Evolutionary conservation across 768 basidiomycete genomes (phyloP).

Genomic region (Omphalotus guepiniiformis): DNA sequence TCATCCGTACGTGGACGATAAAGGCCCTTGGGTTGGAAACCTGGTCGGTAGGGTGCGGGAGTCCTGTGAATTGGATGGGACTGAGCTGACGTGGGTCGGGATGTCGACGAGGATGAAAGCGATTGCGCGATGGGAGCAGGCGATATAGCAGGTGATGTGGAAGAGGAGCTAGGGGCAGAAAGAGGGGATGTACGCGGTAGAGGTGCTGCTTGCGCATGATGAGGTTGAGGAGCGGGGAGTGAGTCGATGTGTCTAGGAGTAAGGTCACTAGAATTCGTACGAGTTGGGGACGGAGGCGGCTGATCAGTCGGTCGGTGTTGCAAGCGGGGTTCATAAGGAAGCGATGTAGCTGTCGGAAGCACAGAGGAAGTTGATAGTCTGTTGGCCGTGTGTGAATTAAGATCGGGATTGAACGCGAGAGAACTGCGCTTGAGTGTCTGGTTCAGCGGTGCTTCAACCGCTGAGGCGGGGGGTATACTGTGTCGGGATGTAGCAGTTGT

Average conservation of each 20-base stretch:
- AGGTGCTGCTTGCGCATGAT: slow-evolving; percentile 11
- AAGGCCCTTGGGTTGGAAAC: slow-evolving; percentile 91
- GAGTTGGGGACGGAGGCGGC: slow-evolving; percentile 25
- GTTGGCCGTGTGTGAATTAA: too few species aligned
- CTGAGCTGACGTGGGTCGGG: slow-evolving; percentile 4
- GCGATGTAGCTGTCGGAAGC: too few species aligned
- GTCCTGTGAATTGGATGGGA: too few species aligned
- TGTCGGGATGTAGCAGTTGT: too few species aligned
- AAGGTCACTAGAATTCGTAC: not conserved
- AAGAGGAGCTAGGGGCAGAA: slow-evolving; percentile 15
- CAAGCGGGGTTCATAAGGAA: too few species aligned
- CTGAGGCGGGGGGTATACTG: too few species aligned
- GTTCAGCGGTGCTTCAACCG: too few species aligned
- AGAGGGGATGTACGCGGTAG: slow-evolving; percentile 5
- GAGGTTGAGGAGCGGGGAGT: slow-evolving; percentile 27
- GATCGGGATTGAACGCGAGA: too few species aligned
- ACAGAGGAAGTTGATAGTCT: too few species aligned
- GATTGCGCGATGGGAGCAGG: slow-evolving; percentile 38
- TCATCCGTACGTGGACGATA: slow-evolving; percentile 79
- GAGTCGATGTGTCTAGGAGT: too few species aligned
- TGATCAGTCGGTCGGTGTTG: too few species aligned
- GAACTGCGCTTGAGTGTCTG: too few species aligned
- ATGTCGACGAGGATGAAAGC: slow-evolving; percentile 22
- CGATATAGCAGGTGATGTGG: slow-evolving; percentile 12
- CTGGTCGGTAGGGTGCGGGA: slow-evolving; percentile 75